Evolutionary conservation across 208 protist genomes (phyloP).

Genomic region (Wallacemonas rigidus): DNA sequence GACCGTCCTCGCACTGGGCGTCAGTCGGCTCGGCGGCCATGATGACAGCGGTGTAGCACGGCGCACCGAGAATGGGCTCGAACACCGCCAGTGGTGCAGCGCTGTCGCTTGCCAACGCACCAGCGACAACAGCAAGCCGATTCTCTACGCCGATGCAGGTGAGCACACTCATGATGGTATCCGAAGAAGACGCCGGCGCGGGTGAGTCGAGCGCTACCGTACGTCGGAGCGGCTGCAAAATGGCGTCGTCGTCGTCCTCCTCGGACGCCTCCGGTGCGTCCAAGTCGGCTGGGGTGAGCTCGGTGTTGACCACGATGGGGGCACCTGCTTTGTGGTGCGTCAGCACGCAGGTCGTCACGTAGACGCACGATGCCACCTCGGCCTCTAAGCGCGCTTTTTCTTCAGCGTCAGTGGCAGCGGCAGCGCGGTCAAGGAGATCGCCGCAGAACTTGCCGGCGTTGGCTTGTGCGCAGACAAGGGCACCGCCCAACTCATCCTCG

Average conservation of each 20-base stretch:
- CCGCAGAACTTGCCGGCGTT: constrained; percentile 26
- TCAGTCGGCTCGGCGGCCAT: constrained; percentile 28
- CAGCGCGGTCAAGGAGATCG: constrained; percentile 21
- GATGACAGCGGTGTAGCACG: constrained; percentile 29
- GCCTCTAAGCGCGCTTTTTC: constrained; percentile 6
- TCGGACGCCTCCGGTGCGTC: constrained; percentile 1
- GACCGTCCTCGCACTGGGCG: constrained; percentile 14
- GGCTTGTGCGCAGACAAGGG: constrained; percentile 31
- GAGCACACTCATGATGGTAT: constrained; percentile 18
- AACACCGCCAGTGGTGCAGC: constrained; percentile 12
- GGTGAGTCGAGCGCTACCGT: constrained; percentile 8
- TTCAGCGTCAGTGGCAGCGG: constrained; percentile 17
- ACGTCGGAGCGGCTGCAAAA: constrained; percentile 7
- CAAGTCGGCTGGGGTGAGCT: neutral
- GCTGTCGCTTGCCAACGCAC: neutral
- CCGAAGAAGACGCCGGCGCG: neutral
- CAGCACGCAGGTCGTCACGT: constrained; percentile 39
- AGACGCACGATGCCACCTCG: constrained; percentile 27
- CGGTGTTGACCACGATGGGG: constrained; percentile 20
- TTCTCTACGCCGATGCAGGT: constrained; percentile 8
- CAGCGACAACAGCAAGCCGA: neutral
- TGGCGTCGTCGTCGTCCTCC: constrained; percentile 16
- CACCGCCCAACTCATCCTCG: constrained; percentile 29
- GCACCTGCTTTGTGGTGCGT: constrained; percentile 32
- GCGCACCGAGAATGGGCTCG: constrained; percentile 23